A percentile compares a stretch with the other conserved stretches of the same genome.
Evolutionary conservation across 345 rosid genomes (phyloP).

Genomic region (Salix dunnii): DNA sequence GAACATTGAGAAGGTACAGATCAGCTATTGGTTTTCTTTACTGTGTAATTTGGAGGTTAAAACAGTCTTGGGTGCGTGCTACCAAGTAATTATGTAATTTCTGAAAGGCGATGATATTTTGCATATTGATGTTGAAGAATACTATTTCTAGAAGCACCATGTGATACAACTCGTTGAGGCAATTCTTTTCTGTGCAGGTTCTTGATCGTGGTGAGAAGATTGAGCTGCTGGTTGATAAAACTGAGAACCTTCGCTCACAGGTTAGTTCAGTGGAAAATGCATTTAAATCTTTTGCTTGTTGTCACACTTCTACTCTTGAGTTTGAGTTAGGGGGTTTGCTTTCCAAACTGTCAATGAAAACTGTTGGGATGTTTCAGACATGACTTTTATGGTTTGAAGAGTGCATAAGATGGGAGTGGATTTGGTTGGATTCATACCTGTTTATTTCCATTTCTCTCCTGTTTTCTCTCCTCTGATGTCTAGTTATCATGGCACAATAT

Average conservation of each 20-base stretch:
- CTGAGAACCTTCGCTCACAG: constrained; percentile 97
- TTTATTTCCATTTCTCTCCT: background rate
- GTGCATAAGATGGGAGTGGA: background rate
- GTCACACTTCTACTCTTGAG: background rate
- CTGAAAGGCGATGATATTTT: background rate
- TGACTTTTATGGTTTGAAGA: background rate
- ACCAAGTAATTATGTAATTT: background rate
- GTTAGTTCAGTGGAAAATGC: constrained; percentile 25
- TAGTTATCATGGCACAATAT: background rate
- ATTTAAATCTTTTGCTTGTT: background rate
- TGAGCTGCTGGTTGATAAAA: constrained; percentile 95
- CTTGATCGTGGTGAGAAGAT: constrained; percentile 99
- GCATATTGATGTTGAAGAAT: no score
- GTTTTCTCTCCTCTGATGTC: background rate
- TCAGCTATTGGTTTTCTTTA: background rate
- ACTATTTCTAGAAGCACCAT: background rate
- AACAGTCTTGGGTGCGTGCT: background rate
- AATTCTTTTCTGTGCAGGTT: constrained; percentile 44
- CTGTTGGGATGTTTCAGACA: background rate
- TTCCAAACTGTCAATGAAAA: background rate
- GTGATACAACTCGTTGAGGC: background rate
- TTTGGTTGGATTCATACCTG: background rate
- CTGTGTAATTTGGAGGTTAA: constrained; percentile 1
- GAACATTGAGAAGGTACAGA: constrained; percentile 85
- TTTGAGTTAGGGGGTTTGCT: background rate